A percentile compares a stretch with the other conserved stretches of the same genome.
phyloP scores from a whole-genome alignment of 1,284 basidiomycete genomes.

The Cystobasidium sp. region DNA sequence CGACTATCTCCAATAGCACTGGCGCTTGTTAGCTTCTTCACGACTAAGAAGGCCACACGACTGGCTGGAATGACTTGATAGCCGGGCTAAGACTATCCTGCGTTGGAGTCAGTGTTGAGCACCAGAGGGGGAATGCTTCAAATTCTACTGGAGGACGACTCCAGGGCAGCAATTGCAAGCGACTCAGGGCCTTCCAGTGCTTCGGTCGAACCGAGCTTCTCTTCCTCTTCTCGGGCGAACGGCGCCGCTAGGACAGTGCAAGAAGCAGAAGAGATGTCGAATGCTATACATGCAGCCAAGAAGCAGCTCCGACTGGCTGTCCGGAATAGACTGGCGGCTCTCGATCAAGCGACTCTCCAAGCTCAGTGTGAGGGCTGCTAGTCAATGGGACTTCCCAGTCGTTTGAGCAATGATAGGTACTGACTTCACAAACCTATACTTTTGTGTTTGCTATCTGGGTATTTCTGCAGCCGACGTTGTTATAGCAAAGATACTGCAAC shows the following conservation, averaged over 20 bases:
- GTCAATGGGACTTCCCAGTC: background rate
- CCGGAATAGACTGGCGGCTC: slow-evolving; percentile 45
- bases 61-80: too few species aligned
- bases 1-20: background rate
- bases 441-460: background rate
- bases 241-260: background rate
- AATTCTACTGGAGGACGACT: too few species aligned
- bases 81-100: too few species aligned
- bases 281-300: slow-evolving; percentile 52
- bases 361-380: slow-evolving; percentile 48
- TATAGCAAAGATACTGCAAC: slow-evolving; percentile 52
- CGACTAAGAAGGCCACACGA: background rate
- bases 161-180: too few species aligned
- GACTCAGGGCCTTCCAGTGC: too few species aligned
- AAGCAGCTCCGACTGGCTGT: slow-evolving; percentile 52
- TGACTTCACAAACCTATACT: background rate
- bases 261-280: slow-evolving; percentile 21
- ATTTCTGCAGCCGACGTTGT: slow-evolving; percentile 49
- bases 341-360: slow-evolving; percentile 43
- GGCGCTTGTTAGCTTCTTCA: background rate
- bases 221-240: too few species aligned
- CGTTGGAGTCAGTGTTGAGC: too few species aligned
- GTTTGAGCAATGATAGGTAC: background rate
- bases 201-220: too few species aligned
- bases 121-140: too few species aligned